Percentiles rank a stretch among this genome's conserved stretches.
These are phyloP conservation scores for Ascobolus immersus DNA, from an alignment of 495 filamentous ascomycete species.

Conservation along the genomic window DNA sequence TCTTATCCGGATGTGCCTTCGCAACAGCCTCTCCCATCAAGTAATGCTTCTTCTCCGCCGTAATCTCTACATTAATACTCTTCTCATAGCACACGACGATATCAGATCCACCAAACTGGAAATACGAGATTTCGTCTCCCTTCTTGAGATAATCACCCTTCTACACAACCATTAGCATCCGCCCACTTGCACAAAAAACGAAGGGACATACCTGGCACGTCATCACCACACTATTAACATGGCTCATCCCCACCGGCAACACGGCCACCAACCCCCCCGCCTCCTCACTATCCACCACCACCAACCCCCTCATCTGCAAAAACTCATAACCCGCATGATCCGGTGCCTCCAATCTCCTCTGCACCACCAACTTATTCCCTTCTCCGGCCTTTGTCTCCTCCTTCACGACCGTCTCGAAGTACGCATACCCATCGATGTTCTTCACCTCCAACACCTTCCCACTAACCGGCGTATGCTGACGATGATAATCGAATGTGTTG, in stretches of 20 bases:
- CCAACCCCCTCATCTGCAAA: slow-evolving; percentile 16
- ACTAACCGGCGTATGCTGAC: slow-evolving; percentile 14
- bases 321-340: slow-evolving; percentile 19
- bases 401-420: slow-evolving; percentile 11
- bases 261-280: slow-evolving; percentile 17
- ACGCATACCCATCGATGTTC: slow-evolving; percentile 13
- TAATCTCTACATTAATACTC: slow-evolving; percentile 5
- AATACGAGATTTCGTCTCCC: slow-evolving; percentile 20
- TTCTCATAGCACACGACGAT: slow-evolving; percentile 17
- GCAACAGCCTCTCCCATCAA: too few species aligned
- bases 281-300: slow-evolving; percentile 16
- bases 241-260: slow-evolving; percentile 21
- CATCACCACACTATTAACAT: slow-evolving; percentile 19
- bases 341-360: slow-evolving; percentile 11
- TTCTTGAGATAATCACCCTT: slow-evolving; percentile 15
- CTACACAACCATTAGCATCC: slow-evolving; percentile 15
- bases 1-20: too few species aligned
- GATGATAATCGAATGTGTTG: slow-evolving; percentile 16
- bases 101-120: slow-evolving; percentile 23
- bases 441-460: slow-evolving; percentile 14
- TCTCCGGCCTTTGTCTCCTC: neutral
- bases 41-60: too few species aligned
- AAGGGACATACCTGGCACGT: too few species aligned
- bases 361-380: neutral
- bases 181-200: too few species aligned